Evolutionary conservation across 2,329 filamentous ascomycete species (phyloP).

Genomic region (Fusarium mundagurra): DNA sequence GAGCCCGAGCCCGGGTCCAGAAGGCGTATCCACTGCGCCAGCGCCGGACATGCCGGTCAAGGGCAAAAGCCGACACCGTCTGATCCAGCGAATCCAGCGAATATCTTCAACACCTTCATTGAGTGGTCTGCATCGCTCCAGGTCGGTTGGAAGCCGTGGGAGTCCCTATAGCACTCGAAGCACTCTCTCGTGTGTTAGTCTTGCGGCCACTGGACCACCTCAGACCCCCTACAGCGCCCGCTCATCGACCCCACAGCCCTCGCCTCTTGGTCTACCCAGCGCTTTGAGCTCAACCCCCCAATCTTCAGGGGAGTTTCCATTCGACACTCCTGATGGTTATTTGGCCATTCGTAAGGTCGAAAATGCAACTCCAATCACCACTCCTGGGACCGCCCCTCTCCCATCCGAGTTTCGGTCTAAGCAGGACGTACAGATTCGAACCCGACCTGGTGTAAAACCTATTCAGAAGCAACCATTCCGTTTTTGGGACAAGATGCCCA

Average conservation of each 20-base stretch:
- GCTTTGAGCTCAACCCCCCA: constrained; percentile 53
- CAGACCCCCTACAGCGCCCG: constrained; percentile 41
- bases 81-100: constrained; percentile 79
- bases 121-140: constrained; percentile 68
- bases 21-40: constrained; percentile 40
- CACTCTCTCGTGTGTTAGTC: constrained; percentile 65
- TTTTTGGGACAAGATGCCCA: constrained; percentile 84
- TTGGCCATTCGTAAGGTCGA: constrained; percentile 66
- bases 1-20: constrained; percentile 40
- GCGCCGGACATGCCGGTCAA: constrained; percentile 54
- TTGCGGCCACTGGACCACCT: constrained; percentile 53
- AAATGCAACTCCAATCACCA: constrained; percentile 53
- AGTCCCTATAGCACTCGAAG: constrained; percentile 71
- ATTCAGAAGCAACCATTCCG: constrained; percentile 58
- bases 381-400: constrained; percentile 65
- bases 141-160: constrained; percentile 74
- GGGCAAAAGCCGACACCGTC: constrained; percentile 73
- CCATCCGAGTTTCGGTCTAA: constrained; percentile 68
- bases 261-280: constrained; percentile 51
- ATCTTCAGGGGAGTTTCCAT: constrained; percentile 53
- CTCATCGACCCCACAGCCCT: constrained; percentile 51
- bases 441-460: constrained; percentile 26
- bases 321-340: constrained; percentile 57
- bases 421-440: constrained; percentile 40
- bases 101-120: constrained; percentile 85